phyloP scores from a whole-genome alignment of 2,329 filamentous ascomycete genomes.

The Cadophora sp. region DNA sequence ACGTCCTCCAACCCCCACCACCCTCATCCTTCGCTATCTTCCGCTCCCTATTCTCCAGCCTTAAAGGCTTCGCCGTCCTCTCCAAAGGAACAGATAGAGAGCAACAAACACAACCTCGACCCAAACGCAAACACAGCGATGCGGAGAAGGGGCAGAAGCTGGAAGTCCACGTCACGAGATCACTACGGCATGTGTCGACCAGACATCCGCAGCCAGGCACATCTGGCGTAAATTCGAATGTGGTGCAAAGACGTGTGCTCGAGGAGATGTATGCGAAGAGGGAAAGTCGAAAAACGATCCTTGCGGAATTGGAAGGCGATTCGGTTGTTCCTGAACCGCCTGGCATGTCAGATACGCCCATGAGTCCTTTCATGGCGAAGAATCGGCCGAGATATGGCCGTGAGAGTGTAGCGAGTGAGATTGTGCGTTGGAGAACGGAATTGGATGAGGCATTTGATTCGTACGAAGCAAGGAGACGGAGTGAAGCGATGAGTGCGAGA shows the following conservation, averaged over 20 bases:
- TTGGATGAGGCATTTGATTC: conserved; percentile 8
- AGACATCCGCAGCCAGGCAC: neutral
- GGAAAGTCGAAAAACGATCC: conserved; percentile 18
- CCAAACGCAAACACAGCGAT: conserved; percentile 15
- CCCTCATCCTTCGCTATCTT: conserved; percentile 1
- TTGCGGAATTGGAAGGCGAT: conserved; percentile 30
- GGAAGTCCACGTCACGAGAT: conserved; percentile 3
- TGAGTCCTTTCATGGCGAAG: neutral
- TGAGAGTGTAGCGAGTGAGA: conserved; percentile 8
- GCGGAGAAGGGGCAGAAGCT: conserved; percentile 7
- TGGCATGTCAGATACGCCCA: neutral
- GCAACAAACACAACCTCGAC: neutral
- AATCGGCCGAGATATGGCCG: neutral
- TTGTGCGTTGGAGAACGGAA: neutral
- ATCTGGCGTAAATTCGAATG: neutral
- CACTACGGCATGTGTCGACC: neutral
- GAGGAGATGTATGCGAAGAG: conserved; percentile 11
- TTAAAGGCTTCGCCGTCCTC: neutral
- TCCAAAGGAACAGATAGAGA: neutral
- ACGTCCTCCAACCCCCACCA: neutral
- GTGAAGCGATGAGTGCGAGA: neutral
- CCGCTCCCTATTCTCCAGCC: neutral
- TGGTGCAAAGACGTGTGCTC: neutral
- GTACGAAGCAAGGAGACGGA: conserved; percentile 3
- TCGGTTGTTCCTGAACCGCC: conserved; percentile 1